Evolutionary conservation across 805 yeast genomes (phyloP), one percentile per base, ranked within the genome.

Genomic region (Kuraishia borneana): DNA sequence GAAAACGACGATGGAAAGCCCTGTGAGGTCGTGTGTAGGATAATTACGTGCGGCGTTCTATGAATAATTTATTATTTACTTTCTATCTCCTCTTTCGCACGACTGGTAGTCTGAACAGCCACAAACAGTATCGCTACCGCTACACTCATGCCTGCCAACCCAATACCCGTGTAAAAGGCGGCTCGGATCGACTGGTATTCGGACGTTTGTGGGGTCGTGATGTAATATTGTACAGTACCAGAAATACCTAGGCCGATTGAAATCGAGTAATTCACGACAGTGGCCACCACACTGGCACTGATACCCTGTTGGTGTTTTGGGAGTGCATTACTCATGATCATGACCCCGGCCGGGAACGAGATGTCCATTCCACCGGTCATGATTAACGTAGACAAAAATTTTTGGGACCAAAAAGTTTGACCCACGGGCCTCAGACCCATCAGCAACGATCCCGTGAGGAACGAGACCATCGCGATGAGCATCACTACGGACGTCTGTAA

Each of bases 281-380:
- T 80, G 16, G 77, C 65, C 4, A 79, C 76, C 33, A 82, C 56
- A 0, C 85, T 76, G 0, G 85, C 87, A 1, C 87, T 88, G 67
- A 78, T 71, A 6, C 89, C 92, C 54, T 82, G 92, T 43, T 76
- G 73, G 38, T 67, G 60, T 32, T 61, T 51, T 0, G 88, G 87
- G 25, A 81, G 57, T 31, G 58, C 58, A 39, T 74, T 75, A 6
- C 79, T 68, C 28, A 81, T 51, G 10, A 77, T 65, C 32, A 81
- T 62, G 0, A 85, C 71, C 0, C 82, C 76, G 1, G 88, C 77
- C 0, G 92, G 89, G 51, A 80, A 82, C 19, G 83, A 73, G 50
- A 76, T 58, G 50, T 82, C 89, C 87, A 82, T 79, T 2, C 85
- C 94, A 63, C 76, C 77, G 10, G 76, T 68, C 4, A 73, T 54